A percentile compares a stretch with the other conserved stretches of the same genome.
phyloP scores from a whole-genome alignment of 139 green algal genomes.

The Microglena sp. region DNA sequence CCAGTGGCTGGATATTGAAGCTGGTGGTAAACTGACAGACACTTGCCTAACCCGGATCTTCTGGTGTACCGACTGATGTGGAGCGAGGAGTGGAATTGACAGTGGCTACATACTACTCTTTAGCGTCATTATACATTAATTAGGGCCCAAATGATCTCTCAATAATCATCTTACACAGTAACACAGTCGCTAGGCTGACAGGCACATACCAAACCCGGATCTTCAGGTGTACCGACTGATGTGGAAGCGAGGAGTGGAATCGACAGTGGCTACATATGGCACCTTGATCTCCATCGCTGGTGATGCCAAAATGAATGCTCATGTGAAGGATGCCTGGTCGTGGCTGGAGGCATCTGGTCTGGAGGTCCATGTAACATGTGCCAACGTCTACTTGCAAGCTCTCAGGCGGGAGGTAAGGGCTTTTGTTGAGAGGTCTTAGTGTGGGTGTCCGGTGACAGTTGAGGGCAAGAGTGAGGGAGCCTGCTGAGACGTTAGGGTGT shows the following conservation, averaged over 20 bases:
- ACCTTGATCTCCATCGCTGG: slow-evolving; percentile 38
- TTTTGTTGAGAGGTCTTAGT: not conserved
- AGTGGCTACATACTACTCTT: not conserved
- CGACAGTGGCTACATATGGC: slow-evolving; percentile 64
- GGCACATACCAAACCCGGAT: not conserved
- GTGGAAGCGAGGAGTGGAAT: slow-evolving; percentile 43
- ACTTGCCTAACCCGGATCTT: not conserved
- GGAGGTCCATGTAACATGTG: slow-evolving; percentile 50
- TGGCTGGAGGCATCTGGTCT: slow-evolving; percentile 49
- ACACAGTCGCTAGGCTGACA: no score
- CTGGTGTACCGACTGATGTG: not conserved
- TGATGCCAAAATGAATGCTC: slow-evolving; percentile 21
- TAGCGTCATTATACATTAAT: no score
- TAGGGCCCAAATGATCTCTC: no score
- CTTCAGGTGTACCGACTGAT: slow-evolving; percentile 50
- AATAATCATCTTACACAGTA: no score
- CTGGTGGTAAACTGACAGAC: no score
- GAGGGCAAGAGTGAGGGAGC: not conserved
- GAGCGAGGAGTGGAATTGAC: not conserved
- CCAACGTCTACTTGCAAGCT: slow-evolving; percentile 57
- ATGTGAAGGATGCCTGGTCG: slow-evolving; percentile 42
- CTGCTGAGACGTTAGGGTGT: no score
- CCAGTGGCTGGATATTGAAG: no score
- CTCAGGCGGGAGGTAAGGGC: slow-evolving; percentile 44
- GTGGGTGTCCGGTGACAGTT: not conserved